Evolutionary conservation across 129 eudicot species (phyloP).

Genomic region (Heracleum sosnowskyi): DNA sequence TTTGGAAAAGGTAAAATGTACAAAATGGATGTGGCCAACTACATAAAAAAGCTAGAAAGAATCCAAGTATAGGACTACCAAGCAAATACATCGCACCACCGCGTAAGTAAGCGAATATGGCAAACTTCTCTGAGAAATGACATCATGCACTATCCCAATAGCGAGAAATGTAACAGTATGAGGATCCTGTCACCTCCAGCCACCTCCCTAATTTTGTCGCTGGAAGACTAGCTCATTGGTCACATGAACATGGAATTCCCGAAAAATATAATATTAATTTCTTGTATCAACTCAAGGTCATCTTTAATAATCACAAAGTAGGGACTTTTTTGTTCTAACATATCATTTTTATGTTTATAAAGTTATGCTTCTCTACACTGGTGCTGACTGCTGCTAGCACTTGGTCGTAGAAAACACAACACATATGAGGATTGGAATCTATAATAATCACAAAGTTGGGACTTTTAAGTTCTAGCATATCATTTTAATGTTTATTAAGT

Average conservation of each 20-base stretch:
- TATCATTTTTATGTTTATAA: neutral
- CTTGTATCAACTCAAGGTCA: neutral
- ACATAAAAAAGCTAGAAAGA: neutral
- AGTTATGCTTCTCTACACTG: neutral
- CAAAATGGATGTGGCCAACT: neutral
- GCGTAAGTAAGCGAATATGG: neutral
- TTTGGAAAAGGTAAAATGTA: neutral
- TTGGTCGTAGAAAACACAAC: neutral
- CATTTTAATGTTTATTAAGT: neutral
- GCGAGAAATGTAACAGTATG: neutral
- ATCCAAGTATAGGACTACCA: neutral
- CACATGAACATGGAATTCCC: neutral
- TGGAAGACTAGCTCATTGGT: neutral
- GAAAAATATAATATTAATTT: too few relatives aligned
- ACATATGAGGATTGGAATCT: too few relatives aligned
- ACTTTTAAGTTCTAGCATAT: neutral
- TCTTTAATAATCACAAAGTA: neutral
- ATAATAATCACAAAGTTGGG: neutral
- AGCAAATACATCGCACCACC: neutral
- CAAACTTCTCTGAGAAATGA: neutral
- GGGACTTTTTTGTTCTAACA: neutral
- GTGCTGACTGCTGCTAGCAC: neutral
- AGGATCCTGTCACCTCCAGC: neutral
- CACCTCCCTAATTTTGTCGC: neutral
- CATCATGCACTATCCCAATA: neutral